Evolutionary conservation across 2,329 filamentous ascomycete species (phyloP).

Genomic region (Coniella vitis): DNA sequence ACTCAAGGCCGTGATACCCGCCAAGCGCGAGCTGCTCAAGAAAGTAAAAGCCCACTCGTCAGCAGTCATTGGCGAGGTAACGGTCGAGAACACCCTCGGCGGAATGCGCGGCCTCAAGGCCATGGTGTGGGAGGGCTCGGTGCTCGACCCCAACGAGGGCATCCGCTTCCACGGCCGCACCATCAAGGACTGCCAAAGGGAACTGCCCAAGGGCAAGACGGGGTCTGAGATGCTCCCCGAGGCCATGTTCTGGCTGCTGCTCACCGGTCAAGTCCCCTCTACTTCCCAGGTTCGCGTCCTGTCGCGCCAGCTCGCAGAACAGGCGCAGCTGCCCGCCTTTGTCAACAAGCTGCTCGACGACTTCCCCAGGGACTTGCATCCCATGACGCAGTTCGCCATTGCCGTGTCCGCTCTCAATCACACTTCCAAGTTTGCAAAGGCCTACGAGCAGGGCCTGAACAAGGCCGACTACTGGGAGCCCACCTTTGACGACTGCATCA

Average conservation of each 20-base stretch:
- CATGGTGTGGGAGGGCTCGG: constrained; percentile 98
- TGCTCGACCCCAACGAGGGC: constrained; percentile 92
- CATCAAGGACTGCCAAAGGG: constrained; percentile 94
- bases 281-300: constrained; percentile 74
- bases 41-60: constrained; percentile 81
- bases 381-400: constrained; percentile 97
- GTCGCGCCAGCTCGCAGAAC: constrained; percentile 79
- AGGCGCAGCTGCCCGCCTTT: constrained; percentile 75
- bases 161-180: constrained; percentile 97
- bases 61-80: constrained; percentile 85
- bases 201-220: constrained; percentile 84
- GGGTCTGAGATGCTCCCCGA: constrained; percentile 98
- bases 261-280: constrained; percentile 87
- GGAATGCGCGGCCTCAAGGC: constrained; percentile 97
- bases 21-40: constrained; percentile 87
- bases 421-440: constrained; percentile 86
- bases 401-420: constrained; percentile 95
- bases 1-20: constrained; percentile 77
- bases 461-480: constrained; percentile 99
- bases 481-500: constrained; percentile 92
- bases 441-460: constrained; percentile 82
- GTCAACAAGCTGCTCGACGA: constrained; percentile 82
- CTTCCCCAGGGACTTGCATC: constrained; percentile 86
- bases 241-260: constrained; percentile 98
- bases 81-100: constrained; percentile 87